phyloP scores from a whole-genome alignment of 495 filamentous ascomycete genomes.

The Eremomyces bilateralis region DNA sequence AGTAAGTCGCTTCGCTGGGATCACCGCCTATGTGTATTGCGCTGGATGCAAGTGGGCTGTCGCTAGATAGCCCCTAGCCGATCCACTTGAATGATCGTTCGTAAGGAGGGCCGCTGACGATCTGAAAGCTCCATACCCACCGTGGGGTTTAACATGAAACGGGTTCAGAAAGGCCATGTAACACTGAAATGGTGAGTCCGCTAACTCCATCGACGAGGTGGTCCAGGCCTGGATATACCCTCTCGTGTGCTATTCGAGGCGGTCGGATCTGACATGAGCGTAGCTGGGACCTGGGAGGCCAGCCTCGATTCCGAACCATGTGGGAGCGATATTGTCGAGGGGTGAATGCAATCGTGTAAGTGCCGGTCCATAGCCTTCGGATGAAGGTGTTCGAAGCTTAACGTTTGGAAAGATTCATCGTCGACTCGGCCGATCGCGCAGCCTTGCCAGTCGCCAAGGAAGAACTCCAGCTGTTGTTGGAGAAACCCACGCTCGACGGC shows the following conservation, averaged over 20 bases:
- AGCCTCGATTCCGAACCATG: conserved; percentile 94
- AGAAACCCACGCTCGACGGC: conserved; percentile 62
- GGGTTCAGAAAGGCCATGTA: conserved; percentile 93
- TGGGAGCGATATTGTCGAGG: conserved; percentile 98
- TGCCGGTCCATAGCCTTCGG: not conserved
- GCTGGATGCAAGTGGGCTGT: no score
- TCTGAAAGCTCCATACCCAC: conserved; percentile 80
- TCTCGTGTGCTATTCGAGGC: no score
- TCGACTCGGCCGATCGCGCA: conserved; percentile 66
- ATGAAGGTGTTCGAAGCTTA: not conserved
- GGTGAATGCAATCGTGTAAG: conserved; percentile 90
- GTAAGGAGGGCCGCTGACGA: no score
- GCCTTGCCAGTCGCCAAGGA: conserved; percentile 75
- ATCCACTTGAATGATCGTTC: conserved; percentile 22
- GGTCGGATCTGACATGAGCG: no score
- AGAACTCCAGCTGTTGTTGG: conserved; percentile 74
- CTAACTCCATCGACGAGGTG: conserved; percentile 5
- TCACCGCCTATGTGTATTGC: no score
- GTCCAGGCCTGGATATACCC: no score
- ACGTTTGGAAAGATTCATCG: conserved; percentile 47
- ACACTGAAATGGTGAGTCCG: conserved; percentile 87
- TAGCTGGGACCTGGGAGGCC: conserved; percentile 91
- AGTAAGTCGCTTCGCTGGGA: conserved; percentile 43
- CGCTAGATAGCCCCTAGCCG: conserved; percentile 3
- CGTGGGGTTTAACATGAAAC: conserved; percentile 98